Base-by-base conservation (phyloP, 306 rosid species). In the Cucurbita ficifolia region DNA sequence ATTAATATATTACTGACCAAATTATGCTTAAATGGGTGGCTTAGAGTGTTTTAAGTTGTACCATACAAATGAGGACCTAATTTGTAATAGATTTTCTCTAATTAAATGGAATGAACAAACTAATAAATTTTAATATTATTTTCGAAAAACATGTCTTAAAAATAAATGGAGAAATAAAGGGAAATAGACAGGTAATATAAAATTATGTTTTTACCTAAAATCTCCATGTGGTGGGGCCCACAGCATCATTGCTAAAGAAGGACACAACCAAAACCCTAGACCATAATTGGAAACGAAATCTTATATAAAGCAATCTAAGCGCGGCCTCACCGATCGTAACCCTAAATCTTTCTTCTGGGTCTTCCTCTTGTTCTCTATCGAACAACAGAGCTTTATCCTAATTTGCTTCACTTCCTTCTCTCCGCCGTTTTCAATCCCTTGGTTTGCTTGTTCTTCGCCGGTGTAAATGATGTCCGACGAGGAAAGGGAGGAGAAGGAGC, bases 401-500 rank as follows among this genome's bases (percentile, higher is more conserved):
- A 16, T 38, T 52, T 3, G 11, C 75, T 22, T 1, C 49, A 1
- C 75, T 38, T 12, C 49, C 52, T 33, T 73, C 76, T 70, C 72
- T 73, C 60, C 76, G 71, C 50, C 79, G 59, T 13, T 43, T 61
- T 24, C 43, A 48, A 29, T 49, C 40, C 21, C 3, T 22, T 21
- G 21, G 7, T 48, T 60, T 21, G 29, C 12, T 59, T 60, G 17
- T 9, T 63, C 6, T 33, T 61, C 39, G 8, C 43, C 58, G 29
- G 8, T 33, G 16, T 17, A n/a, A 29, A 75, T 79, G 84, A 94
- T 90, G 97, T 90, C 98, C 83, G 97, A 91, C 77, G 99, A 94
- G 24, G 99, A 94, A 77, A 89, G 99, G 73, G 99, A 94, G 79
- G 99, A 94, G 96, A 94, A 91, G 92, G 99, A 94, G 91, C 78